These are phyloP conservation scores for Fusarium sp. DNA, from an alignment of 2,329 filamentous ascomycete species.

Conservation along the genomic window DNA sequence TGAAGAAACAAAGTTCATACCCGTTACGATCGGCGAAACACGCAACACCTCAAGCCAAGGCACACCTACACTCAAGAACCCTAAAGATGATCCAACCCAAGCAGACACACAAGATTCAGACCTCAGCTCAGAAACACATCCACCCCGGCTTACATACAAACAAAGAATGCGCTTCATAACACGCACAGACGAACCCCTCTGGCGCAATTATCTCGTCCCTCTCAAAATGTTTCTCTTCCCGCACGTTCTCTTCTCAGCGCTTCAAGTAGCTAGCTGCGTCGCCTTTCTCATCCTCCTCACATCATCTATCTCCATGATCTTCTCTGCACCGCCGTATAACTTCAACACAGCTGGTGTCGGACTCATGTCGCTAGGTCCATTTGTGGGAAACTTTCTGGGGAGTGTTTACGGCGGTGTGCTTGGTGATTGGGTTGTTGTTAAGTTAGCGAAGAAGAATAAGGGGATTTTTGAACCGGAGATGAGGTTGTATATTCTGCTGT, in stretches of 20 bases:
- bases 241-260: conserved; percentile 49
- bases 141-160: neutral
- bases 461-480: conserved; percentile 57
- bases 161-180: conserved; percentile 32
- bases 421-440: conserved; percentile 50
- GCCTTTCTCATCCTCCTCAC: conserved; percentile 32
- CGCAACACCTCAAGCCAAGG: neutral
- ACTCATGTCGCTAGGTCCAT: conserved; percentile 41
- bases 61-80: fast-evolving
- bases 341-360: conserved; percentile 41
- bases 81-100: neutral
- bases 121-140: neutral
- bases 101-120: neutral
- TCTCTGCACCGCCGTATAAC: conserved; percentile 46
- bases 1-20: conserved; percentile 45
- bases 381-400: conserved; percentile 52
- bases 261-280: conserved; percentile 48
- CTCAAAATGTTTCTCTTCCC: conserved; percentile 44
- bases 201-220: conserved; percentile 23
- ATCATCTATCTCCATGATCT: conserved; percentile 47
- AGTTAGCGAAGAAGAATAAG: conserved; percentile 48
- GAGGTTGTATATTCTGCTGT: conserved; percentile 45
- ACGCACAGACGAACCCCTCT: conserved; percentile 27
- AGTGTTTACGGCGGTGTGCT: conserved; percentile 51
- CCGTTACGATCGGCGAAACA: neutral